Base-by-base conservation (phyloP, 2,329 filamentous ascomycete genomes). In the Hypoxylon sp. region DNA sequence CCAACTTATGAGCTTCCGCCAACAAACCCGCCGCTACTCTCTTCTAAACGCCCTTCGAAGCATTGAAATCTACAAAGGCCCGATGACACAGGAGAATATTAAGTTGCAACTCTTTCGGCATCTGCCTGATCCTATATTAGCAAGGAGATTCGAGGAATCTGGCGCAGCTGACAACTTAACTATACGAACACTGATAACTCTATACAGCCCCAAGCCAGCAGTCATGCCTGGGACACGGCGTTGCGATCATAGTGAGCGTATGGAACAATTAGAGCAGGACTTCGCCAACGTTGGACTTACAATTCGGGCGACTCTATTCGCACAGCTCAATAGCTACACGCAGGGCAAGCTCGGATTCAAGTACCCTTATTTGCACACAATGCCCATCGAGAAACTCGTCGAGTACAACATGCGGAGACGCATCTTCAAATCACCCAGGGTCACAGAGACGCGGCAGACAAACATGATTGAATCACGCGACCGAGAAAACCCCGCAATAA, bases 221-320 rank as follows among this genome's bases (percentile, higher is more conserved):
- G 24, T 53, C n/a, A 31, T 31, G 7, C 21, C 27, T 10, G 17
- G 15, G 29, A 54, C 53, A 17, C 27, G 57, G 27, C 13, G 67
- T 5, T 1, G 6, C 6, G 4, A 32, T 15, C 8, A 52, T 6
- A 35, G 37, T 19, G 17, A 56, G 37, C 42, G 35, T 35, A 53
- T 62, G 44, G 17, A 39, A 15, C 55, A 66, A 29, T 50, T 75
- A 8, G 63, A 71, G 52, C 39, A 47, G 21, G 61, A 65, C 47
- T 8, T 72, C 19, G 17, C 59, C 15, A 66, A 57, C 24, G 58
- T 50, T 6, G 48, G 64, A 46, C 63, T 72, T 17, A 67, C 51
- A 13, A 60, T 64, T 35, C 71, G 67, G 58, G 72, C 73, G 19
- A 67, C 73, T 29, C 56, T 77, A 52, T 77, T 76, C 44, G 67